Evolutionary conservation across 2,329 filamentous ascomycete genomes (phyloP).

Genomic region (Aspergillus jensenii): DNA sequence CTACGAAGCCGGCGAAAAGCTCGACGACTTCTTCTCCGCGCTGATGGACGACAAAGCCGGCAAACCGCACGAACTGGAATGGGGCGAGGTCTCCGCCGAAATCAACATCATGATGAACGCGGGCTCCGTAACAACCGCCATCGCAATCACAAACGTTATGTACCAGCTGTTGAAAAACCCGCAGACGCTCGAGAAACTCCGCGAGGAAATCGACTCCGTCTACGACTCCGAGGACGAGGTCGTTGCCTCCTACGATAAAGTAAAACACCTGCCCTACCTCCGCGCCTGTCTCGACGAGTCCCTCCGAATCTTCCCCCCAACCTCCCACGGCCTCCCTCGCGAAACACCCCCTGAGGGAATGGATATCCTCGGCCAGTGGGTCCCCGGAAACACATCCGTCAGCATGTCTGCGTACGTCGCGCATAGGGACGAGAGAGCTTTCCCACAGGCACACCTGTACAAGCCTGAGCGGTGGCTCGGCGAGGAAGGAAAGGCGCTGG

Average conservation of each 20-base stretch:
- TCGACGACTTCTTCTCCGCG: slow-evolving; percentile 60
- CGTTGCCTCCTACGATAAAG: slow-evolving; percentile 51
- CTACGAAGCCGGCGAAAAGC: slow-evolving; percentile 51
- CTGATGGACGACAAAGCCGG: slow-evolving; percentile 55
- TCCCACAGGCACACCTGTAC: slow-evolving; percentile 40
- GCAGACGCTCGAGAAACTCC: slow-evolving; percentile 37
- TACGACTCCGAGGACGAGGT: slow-evolving; percentile 34
- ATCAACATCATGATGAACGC: slow-evolving; percentile 48
- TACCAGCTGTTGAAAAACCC: slow-evolving; percentile 55
- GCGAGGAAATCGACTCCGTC: slow-evolving; percentile 48
- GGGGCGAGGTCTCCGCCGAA: slow-evolving; percentile 60
- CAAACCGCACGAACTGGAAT: slow-evolving; percentile 50
- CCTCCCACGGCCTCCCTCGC: slow-evolving; percentile 45
- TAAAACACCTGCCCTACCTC: slow-evolving; percentile 54
- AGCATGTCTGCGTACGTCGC: slow-evolving; percentile 41
- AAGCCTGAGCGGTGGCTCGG: slow-evolving; percentile 46
- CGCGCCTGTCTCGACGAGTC: slow-evolving; percentile 54
- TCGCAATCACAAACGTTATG: slow-evolving; percentile 55
- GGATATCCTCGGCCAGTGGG: slow-evolving; percentile 46
- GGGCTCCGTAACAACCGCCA: slow-evolving; percentile 53
- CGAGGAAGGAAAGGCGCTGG: slow-evolving; percentile 40
- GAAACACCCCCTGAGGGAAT: slow-evolving; percentile 47
- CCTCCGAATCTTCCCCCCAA: slow-evolving; percentile 48
- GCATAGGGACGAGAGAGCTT: slow-evolving; percentile 40
- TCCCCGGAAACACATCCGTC: slow-evolving; percentile 48